Percentiles rank a stretch among this genome's conserved stretches.
These are phyloP conservation scores for Rhodosporidiobolus odoratus DNA, from an alignment of 768 basidiomycete genomes.

Conservation along the genomic window DNA sequence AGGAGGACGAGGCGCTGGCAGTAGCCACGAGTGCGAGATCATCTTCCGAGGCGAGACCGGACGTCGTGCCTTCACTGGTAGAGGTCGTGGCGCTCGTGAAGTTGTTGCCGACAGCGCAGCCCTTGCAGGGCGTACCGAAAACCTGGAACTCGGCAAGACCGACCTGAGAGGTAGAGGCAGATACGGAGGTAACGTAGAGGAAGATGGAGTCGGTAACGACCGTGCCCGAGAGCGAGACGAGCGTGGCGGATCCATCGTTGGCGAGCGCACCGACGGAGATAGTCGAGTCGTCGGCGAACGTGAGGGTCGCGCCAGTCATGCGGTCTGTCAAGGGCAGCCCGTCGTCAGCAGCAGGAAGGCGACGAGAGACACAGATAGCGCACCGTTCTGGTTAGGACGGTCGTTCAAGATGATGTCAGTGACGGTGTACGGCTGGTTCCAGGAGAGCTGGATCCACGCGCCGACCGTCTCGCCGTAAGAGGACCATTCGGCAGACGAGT, in stretches of 20 bases:
- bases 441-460: constrained; percentile 20
- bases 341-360: neutral
- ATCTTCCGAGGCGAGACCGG: neutral
- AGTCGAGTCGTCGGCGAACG: constrained; percentile 22
- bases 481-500: constrained; percentile 21
- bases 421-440: constrained; percentile 16
- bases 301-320: constrained; percentile 30
- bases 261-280: constrained; percentile 24
- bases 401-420: constrained; percentile 31
- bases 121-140: neutral
- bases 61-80: neutral
- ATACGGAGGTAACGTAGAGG: constrained; percentile 22
- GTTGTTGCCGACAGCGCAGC: constrained; percentile 5
- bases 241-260: constrained; percentile 37
- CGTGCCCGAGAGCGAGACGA: constrained; percentile 12
- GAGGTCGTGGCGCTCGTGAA: constrained; percentile 4
- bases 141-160: constrained; percentile 34
- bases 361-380: neutral
- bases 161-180: constrained; percentile 14
- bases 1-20: constrained; percentile 19
- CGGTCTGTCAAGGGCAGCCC: neutral
- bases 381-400: constrained; percentile 25
- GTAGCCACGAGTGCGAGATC: constrained; percentile 29
- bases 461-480: constrained; percentile 9
- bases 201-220: constrained; percentile 17